Conservation (phyloP, 2,329 filamentous ascomycete species). For the Colletotrichum euphorbiae region DNA sequence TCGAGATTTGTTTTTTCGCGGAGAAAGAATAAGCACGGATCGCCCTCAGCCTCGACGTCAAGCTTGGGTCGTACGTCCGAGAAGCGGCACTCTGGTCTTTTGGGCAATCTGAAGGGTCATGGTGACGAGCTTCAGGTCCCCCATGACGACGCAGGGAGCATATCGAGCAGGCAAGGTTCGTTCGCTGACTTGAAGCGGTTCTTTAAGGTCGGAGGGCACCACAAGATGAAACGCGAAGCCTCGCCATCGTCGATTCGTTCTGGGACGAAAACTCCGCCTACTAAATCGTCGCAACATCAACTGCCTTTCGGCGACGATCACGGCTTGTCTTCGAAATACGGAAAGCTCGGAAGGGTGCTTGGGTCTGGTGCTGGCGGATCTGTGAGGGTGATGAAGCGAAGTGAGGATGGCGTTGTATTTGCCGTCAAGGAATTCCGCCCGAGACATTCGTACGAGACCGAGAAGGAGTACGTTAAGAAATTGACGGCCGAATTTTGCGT, state of each 20-base stretch:
- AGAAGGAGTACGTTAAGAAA: slow-evolving; percentile 98
- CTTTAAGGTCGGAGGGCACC: slow-evolving; percentile 81
- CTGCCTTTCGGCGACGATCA: slow-evolving; percentile 96
- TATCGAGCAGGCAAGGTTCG: slow-evolving; percentile 74
- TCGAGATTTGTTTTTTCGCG: slow-evolving; percentile 85
- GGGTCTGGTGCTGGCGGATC: slow-evolving; percentile 95
- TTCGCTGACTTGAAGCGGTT: slow-evolving; percentile 98
- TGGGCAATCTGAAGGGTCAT: slow-evolving; percentile 52
- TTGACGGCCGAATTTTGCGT: slow-evolving; percentile 98
- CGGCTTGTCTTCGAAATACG: slow-evolving; percentile 89
- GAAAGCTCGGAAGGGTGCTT: slow-evolving; percentile 93
- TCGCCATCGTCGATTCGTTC: slow-evolving; percentile 70
- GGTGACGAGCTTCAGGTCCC: slow-evolving; percentile 57
- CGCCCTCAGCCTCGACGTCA: slow-evolving; percentile 64
- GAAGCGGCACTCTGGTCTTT: slow-evolving; percentile 63
- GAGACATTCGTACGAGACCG: slow-evolving; percentile 90
- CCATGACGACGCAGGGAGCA: slow-evolving; percentile 60
- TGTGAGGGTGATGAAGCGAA: slow-evolving; percentile 92
- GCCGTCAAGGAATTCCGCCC: slow-evolving; percentile 97
- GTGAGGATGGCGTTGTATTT: slow-evolving; percentile 91
- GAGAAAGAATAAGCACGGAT: slow-evolving; percentile 72
- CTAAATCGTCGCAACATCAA: slow-evolving; percentile 65
- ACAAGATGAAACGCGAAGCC: slow-evolving; percentile 76
- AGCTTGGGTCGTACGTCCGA: slow-evolving; percentile 61
- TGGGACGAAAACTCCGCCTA: slow-evolving; percentile 60